Conservation (phyloP, 805 yeast species). For the Wickerhamiella cacticola region DNA sequence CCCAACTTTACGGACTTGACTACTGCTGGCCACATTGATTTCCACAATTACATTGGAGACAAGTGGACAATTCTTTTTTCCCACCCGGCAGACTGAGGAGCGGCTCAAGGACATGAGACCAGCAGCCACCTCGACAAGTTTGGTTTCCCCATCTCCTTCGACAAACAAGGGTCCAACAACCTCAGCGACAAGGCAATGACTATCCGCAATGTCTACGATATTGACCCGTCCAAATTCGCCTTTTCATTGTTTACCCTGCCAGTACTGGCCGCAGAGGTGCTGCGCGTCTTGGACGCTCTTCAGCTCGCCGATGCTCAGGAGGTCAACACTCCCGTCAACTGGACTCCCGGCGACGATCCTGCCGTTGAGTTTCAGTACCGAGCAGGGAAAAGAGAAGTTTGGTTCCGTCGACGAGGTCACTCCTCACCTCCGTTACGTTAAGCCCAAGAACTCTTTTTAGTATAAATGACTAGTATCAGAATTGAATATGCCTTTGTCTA, state of each 20-base stretch:
- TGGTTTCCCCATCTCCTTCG: slow-evolving; percentile 80
- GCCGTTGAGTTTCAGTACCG: slow-evolving; percentile 75
- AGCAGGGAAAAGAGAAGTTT: slow-evolving; percentile 66
- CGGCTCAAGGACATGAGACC: slow-evolving; percentile 93
- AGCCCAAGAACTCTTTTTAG: slow-evolving; percentile 14
- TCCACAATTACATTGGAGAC: slow-evolving; percentile 78
- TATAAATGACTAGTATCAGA: background rate
- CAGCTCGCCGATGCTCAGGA: slow-evolving; percentile 65
- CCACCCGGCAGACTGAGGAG: slow-evolving; percentile 82
- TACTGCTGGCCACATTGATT: slow-evolving; percentile 69
- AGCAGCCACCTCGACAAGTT: slow-evolving; percentile 56
- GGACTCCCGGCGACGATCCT: slow-evolving; percentile 79
- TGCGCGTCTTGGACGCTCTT: slow-evolving; percentile 80
- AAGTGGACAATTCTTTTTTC: slow-evolving; percentile 83
- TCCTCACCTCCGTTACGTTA: slow-evolving; percentile 75
- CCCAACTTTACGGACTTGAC: slow-evolving; percentile 81
- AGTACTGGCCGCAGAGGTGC: slow-evolving; percentile 88
- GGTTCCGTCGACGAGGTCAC: slow-evolving; percentile 77
- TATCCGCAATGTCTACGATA: slow-evolving; percentile 82
- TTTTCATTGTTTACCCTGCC: slow-evolving; percentile 82
- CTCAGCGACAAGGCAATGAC: slow-evolving; percentile 68
- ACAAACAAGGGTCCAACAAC: slow-evolving; percentile 69
- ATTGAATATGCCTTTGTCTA: too few species aligned
- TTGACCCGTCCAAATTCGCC: slow-evolving; percentile 79
- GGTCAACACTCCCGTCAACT: slow-evolving; percentile 83